phyloP scores from a whole-genome alignment of 192 early-diverging fungal genomes.

The Backusella luteola region DNA sequence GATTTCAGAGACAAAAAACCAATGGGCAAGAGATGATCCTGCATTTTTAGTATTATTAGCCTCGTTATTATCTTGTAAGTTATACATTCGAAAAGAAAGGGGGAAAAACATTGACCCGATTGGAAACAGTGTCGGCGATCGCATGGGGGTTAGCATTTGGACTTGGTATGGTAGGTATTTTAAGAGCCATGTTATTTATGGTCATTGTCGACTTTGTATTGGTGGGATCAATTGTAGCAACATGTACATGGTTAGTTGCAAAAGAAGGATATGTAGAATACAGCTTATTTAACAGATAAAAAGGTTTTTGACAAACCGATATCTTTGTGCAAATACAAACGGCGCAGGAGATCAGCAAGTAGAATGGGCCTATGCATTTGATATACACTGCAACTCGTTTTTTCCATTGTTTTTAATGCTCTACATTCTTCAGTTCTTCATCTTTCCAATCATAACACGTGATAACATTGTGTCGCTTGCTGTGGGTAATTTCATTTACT shows the following conservation, averaged over 20 bases:
- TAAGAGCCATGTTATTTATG: constrained; percentile 80
- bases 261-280: neutral
- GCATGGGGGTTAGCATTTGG: constrained; percentile 82
- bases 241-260: constrained; percentile 56
- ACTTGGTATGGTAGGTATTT: constrained; percentile 61
- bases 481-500: constrained; percentile 88
- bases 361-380: constrained; percentile 96
- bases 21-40: constrained; percentile 97
- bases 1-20: constrained; percentile 90
- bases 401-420: constrained; percentile 84
- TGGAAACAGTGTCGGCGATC: constrained; percentile 64
- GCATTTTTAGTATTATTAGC: constrained; percentile 84
- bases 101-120: neutral
- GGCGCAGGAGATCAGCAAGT: constrained; percentile 85
- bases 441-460: constrained; percentile 78
- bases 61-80: constrained; percentile 62
- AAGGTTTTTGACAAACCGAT: constrained; percentile 77
- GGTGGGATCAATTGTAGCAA: constrained; percentile 69
- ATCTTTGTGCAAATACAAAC: constrained; percentile 70
- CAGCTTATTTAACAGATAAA: neutral
- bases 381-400: constrained; percentile 97
- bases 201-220: constrained; percentile 80
- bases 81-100: neutral
- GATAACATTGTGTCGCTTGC: constrained; percentile 79
- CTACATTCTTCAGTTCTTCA: constrained; percentile 92